Percentiles rank a stretch among this genome's conserved stretches.
phyloP scores from a whole-genome alignment of 176 grass and related monocot species.

The Elaeis guineensis region DNA sequence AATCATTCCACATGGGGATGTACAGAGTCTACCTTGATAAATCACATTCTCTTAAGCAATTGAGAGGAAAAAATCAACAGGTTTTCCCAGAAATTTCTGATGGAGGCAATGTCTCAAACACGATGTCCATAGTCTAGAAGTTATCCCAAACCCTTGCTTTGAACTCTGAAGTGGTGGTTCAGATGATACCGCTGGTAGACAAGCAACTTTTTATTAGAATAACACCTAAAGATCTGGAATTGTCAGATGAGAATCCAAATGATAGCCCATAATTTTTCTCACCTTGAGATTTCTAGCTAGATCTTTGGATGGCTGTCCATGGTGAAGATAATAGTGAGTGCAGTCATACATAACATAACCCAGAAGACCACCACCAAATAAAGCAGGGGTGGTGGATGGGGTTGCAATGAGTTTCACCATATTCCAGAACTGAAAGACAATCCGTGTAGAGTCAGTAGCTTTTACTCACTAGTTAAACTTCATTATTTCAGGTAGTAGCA shows the following conservation, averaged over 20 bases:
- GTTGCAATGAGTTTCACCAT: conserved; percentile 42
- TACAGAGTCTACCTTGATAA: conserved; percentile 33
- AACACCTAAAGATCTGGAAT: too few relatives aligned
- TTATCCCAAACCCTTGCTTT: conserved; percentile 84
- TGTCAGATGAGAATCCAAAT: too few relatives aligned
- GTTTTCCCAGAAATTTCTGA: conserved; percentile 21
- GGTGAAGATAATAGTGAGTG: conserved; percentile 88
- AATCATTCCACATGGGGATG: background rate
- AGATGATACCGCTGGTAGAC: conserved; percentile 71
- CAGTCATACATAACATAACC: conserved; percentile 96
- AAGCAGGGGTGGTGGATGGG: conserved; percentile 55
- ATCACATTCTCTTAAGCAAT: conserved; percentile 33
- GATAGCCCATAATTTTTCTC: background rate
- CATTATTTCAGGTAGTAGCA: too few relatives aligned
- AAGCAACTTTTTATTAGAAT: too few relatives aligned
- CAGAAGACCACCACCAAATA: conserved; percentile 76
- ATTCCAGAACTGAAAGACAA: conserved; percentile 74
- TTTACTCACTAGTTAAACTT: too few relatives aligned
- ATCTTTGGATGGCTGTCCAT: conserved; percentile 71
- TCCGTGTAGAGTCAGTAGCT: too few relatives aligned
- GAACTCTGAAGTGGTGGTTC: conserved; percentile 86
- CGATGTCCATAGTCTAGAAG: conserved; percentile 64
- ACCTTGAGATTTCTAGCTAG: conserved; percentile 79
- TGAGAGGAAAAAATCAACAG: conserved; percentile 29
- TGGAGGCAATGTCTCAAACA: conserved; percentile 69